These are phyloP conservation scores for Aspergillus sp. DNA, from an alignment of 2,329 filamentous ascomycete genomes.

Conservation along the genomic window DNA sequence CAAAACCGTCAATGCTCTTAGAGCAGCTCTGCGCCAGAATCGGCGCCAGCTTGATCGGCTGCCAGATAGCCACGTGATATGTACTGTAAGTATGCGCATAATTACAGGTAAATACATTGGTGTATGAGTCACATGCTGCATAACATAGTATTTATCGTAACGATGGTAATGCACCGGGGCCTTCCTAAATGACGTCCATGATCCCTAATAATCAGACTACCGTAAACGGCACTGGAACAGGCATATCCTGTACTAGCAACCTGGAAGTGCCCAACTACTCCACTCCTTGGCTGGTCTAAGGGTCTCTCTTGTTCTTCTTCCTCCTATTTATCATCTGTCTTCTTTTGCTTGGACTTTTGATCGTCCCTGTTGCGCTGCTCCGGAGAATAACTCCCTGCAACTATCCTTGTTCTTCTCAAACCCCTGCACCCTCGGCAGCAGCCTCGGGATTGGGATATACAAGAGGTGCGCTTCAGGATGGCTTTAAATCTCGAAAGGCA, in stretches of 20 bases:
- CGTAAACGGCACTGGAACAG: background rate
- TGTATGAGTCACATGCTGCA: background rate
- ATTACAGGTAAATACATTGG: background rate
- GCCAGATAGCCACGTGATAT: background rate
- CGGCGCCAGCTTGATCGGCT: background rate
- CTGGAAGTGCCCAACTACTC: constrained; percentile 8
- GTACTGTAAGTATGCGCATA: background rate
- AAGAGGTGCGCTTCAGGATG: constrained; percentile 23
- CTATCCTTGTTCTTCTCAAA: background rate
- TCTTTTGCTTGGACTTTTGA: background rate
- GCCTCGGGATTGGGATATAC: background rate
- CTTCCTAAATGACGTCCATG: background rate
- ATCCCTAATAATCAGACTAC: background rate
- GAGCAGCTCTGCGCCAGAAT: background rate
- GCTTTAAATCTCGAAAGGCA: constrained; percentile 59
- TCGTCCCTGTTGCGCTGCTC: background rate
- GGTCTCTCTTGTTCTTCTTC: constrained; percentile 2
- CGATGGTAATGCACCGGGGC: background rate
- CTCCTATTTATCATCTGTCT: background rate
- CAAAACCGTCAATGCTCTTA: background rate
- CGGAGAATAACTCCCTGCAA: background rate
- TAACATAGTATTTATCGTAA: background rate
- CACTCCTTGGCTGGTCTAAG: constrained; percentile 11
- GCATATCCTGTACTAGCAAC: background rate
- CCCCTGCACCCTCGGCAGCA: background rate